Conservation (phyloP, 225 moss, liverwort and hornwort genomes). For the Straminergon stramineum region DNA sequence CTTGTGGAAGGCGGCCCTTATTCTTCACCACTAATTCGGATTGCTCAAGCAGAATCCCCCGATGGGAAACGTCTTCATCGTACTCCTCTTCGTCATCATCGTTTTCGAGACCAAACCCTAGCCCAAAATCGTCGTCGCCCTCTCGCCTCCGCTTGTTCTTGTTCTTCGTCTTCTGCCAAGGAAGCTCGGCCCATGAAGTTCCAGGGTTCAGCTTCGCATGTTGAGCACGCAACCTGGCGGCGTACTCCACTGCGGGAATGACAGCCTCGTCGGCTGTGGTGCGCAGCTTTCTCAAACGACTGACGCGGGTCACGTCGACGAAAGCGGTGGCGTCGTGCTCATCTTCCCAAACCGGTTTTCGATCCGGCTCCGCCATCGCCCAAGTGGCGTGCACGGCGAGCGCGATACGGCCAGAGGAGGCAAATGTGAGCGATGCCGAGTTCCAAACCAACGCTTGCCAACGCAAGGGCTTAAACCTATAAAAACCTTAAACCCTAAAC, state of each 20-base stretch:
- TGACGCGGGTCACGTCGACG: constrained; percentile 47
- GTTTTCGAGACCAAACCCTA: constrained; percentile 47
- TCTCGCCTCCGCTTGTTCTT: constrained; percentile 15
- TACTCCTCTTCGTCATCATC: constrained; percentile 5
- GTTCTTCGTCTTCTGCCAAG: constrained; percentile 54
- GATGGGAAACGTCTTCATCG: neutral
- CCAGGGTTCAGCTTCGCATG: constrained; percentile 66
- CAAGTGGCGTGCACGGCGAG: neutral
- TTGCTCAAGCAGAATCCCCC: constrained; percentile 32
- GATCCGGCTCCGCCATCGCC: neutral
- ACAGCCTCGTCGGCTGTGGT: constrained; percentile 44
- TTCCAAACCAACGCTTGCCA: neutral
- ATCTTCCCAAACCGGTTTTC: constrained; percentile 71
- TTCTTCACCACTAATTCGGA: constrained; percentile 67
- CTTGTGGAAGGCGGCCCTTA: constrained; percentile 64
- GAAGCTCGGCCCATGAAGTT: constrained; percentile 80
- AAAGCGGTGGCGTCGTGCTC: constrained; percentile 65
- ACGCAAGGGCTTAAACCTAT: neutral
- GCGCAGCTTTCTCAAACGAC: constrained; percentile 71
- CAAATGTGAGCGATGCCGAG: neutral
- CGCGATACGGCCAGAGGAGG: neutral
- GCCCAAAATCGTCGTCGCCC: constrained; percentile 6
- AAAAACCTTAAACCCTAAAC: neutral
- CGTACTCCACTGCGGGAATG: constrained; percentile 65
- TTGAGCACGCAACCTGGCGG: constrained; percentile 67